Conservation (phyloP, 2,329 filamentous ascomycete species). For the Xylariaceae sp. region DNA sequence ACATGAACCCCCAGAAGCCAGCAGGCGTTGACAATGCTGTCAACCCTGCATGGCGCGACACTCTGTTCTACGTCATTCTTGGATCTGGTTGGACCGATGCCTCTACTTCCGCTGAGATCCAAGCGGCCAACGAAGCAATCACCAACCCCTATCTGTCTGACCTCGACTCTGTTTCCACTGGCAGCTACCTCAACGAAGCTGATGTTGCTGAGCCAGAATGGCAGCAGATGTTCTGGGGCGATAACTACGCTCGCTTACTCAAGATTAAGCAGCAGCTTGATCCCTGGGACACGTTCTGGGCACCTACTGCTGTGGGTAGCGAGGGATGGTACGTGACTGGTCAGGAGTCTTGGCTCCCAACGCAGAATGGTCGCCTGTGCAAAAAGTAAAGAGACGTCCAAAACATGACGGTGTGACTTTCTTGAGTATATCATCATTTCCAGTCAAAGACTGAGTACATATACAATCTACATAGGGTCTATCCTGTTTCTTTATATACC, state of each 20-base stretch:
- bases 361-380: constrained; percentile 23
- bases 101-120: constrained; percentile 20
- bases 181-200: constrained; percentile 26
- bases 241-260: constrained; percentile 22
- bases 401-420: neutral
- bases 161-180: constrained; percentile 26
- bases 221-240: constrained; percentile 25
- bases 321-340: constrained; percentile 22
- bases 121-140: constrained; percentile 26
- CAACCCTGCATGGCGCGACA: constrained; percentile 45
- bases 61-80: constrained; percentile 33
- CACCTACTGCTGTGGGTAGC: constrained; percentile 26
- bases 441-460: neutral
- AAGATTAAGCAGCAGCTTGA: constrained; percentile 24
- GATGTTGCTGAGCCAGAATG: constrained; percentile 26
- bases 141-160: constrained; percentile 28
- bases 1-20: constrained; percentile 14
- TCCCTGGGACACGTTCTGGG: constrained; percentile 24
- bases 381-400: constrained; percentile 10
- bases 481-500: no score
- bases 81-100: constrained; percentile 21
- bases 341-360: constrained; percentile 22
- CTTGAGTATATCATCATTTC: neutral
- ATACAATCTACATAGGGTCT: neutral
- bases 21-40: constrained; percentile 21